A percentile compares a stretch with the other conserved stretches of the same genome.
phyloP scores from a whole-genome alignment of 306 rosid species.

The Pterocarpus macrocarpus region DNA sequence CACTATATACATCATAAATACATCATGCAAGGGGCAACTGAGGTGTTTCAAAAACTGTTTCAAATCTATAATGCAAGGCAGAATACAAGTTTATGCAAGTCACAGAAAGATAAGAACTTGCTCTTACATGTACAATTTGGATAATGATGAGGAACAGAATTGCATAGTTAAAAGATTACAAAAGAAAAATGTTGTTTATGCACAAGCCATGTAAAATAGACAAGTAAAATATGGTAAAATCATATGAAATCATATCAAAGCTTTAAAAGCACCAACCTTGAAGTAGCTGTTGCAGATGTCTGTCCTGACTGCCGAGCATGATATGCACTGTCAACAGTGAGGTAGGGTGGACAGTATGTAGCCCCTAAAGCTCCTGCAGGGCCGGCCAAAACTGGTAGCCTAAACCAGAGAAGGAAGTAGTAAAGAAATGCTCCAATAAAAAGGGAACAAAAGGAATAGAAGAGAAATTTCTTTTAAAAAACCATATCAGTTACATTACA shows the following conservation, averaged over 20 bases:
- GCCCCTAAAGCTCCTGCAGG: slow-evolving; percentile 95
- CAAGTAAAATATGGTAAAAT: too few relatives aligned
- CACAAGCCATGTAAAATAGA: too few relatives aligned
- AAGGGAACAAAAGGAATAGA: neutral
- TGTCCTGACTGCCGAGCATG: slow-evolving; percentile 82
- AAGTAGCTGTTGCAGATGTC: slow-evolving; percentile 63
- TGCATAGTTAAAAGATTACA: too few relatives aligned
- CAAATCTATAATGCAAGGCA: neutral
- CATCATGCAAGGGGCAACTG: too few relatives aligned
- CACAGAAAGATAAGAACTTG: neutral
- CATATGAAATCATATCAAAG: too few relatives aligned
- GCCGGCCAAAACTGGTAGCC: slow-evolving; percentile 97
- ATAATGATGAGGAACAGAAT: neutral
- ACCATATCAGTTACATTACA: neutral
- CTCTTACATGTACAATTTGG: neutral
- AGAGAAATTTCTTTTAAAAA: neutral
- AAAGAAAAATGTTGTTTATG: too few relatives aligned
- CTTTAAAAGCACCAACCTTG: slow-evolving; percentile 52
- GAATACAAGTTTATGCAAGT: neutral
- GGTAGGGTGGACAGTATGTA: slow-evolving; percentile 82
- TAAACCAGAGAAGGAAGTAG: slow-evolving; percentile 45
- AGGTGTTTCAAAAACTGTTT: too few relatives aligned
- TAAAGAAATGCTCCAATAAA: neutral
- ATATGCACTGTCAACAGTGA: slow-evolving; percentile 84
- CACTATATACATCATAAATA: too few relatives aligned